Percentiles rank a stretch among this genome's conserved stretches.
Conservation (phyloP, 805 yeast genomes). For the Kregervanrija delftensis region DNA sequence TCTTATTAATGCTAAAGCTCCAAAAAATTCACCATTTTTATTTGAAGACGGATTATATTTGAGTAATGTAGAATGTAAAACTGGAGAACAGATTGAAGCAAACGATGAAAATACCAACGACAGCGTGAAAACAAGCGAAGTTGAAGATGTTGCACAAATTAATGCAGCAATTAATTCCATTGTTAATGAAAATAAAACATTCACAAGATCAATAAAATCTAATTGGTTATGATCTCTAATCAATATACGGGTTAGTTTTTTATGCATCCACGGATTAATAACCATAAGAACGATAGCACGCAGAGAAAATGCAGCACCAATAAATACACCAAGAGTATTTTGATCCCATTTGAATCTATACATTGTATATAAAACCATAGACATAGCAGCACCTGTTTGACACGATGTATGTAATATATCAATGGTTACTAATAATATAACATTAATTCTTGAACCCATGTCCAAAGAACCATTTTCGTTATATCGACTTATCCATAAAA, state of each 20-base stretch:
- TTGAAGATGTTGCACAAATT: constrained; percentile 33
- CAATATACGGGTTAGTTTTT: constrained; percentile 29
- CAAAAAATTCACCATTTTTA: constrained; percentile 65
- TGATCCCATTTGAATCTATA: constrained; percentile 49
- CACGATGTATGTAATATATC: constrained; percentile 38
- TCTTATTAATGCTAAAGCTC: constrained; percentile 57
- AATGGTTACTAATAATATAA: constrained; percentile 39
- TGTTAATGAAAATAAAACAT: constrained; percentile 7
- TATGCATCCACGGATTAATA: constrained; percentile 43
- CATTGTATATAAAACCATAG: constrained; percentile 46
- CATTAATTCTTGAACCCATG: constrained; percentile 35
- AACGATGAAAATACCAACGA: constrained; percentile 36
- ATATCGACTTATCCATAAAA: constrained; percentile 46
- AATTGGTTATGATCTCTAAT: constrained; percentile 33
- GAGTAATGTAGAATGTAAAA: constrained; percentile 49
- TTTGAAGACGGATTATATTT: constrained; percentile 51
- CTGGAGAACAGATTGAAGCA: constrained; percentile 48
- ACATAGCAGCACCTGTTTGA: constrained; percentile 34
- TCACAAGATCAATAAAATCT: constrained; percentile 35
- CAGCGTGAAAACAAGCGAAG: constrained; percentile 28
- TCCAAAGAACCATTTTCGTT: constrained; percentile 19
- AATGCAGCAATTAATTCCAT: constrained; percentile 10
- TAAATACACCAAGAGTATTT: constrained; percentile 45
- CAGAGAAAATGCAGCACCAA: constrained; percentile 44
- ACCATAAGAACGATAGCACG: constrained; percentile 43